Percentiles rank a stretch among this genome's conserved stretches.
Evolutionary conservation across 306 rosid species (phyloP).

Genomic region (Quercus aquifolioides): DNA sequence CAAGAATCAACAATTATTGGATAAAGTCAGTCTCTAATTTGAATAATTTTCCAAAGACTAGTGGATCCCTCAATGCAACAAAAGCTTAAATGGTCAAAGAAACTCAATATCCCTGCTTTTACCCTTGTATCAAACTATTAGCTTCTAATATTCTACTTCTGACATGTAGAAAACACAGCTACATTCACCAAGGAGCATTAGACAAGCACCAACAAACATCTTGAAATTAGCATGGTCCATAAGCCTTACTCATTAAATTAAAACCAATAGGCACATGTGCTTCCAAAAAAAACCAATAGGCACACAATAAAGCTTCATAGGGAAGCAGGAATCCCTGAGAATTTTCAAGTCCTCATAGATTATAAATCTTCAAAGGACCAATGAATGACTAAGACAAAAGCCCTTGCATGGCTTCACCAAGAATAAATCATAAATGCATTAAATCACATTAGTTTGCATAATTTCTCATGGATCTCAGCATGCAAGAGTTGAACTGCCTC

Average conservation of each 20-base stretch:
- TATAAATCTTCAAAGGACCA: not conserved
- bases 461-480: not conserved
- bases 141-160: not conserved
- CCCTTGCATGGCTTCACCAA: not conserved
- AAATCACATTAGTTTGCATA: not conserved
- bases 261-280: not conserved
- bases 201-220: not conserved
- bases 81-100: not conserved
- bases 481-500: not conserved
- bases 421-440: not conserved
- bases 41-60: not conserved
- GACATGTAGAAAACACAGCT: not conserved
- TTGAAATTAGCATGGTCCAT: not conserved
- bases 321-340: not conserved
- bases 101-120: not conserved
- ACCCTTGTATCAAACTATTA: not conserved
- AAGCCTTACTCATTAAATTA: not conserved
- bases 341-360: not conserved
- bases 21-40: not conserved
- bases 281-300: not conserved
- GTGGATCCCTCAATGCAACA: not conserved
- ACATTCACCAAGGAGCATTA: not conserved
- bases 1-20: not conserved
- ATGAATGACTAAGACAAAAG: not conserved
- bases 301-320: not conserved